Evolutionary conservation across 345 rosid species (phyloP).

Genomic region (Garcia nutans): DNA sequence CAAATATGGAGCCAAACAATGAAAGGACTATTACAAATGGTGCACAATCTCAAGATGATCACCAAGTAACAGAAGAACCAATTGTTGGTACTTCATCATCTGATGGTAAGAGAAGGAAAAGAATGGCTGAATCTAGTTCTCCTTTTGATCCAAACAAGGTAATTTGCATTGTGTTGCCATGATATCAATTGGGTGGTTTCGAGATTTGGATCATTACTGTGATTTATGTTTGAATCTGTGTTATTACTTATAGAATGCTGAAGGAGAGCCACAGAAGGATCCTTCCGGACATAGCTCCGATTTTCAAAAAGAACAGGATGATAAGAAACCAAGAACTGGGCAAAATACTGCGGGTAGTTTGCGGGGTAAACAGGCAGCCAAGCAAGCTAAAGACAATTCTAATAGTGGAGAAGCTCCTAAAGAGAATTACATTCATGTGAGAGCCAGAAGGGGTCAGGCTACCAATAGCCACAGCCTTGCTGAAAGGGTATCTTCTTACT

Average conservation of each 20-base stretch:
- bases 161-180: conserved; percentile 15
- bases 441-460: conserved; percentile 97
- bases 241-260: conserved; percentile 42
- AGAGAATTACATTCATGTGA: conserved; percentile 83
- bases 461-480: conserved; percentile 98
- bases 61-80: conserved; percentile 49
- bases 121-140: conserved; percentile 40
- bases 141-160: conserved; percentile 59
- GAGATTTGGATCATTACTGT: neutral
- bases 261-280: conserved; percentile 48
- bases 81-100: conserved; percentile 49
- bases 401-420: conserved; percentile 63
- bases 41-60: conserved; percentile 44
- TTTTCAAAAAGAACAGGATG: conserved; percentile 44
- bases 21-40: conserved; percentile 40
- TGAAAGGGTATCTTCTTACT: conserved; percentile 64
- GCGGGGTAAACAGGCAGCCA: conserved; percentile 47
- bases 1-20: conserved; percentile 42
- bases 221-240: conserved; percentile 12
- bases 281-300: conserved; percentile 45
- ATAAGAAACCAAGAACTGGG: conserved; percentile 60
- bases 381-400: conserved; percentile 63
- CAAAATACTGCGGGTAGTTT: conserved; percentile 38
- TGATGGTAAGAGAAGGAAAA: conserved; percentile 57
- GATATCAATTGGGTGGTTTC: neutral